Base-by-base conservation (phyloP, 257 asterid species). In the Fraxinus pennsylvanica region DNA sequence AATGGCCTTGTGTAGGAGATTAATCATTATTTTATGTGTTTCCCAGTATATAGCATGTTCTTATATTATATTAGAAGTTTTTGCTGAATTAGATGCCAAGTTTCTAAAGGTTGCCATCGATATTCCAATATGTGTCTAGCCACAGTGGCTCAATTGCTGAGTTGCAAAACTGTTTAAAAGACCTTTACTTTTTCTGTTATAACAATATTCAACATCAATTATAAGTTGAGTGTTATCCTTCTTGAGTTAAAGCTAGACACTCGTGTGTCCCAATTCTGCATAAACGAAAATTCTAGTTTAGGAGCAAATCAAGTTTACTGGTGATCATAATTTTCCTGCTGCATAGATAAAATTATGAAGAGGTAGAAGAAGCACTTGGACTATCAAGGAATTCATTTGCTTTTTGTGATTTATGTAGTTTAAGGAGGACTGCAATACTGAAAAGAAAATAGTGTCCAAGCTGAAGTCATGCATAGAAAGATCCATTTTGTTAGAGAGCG, bases 391-490 rank as follows among this genome's bases (percentile, higher is more conserved):
- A 36, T 21, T 77, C 35, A 77, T 59, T 22, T 68, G 12, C 47
- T 79, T 74, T 79, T 39, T 61, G 66, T 80, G 67, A 66, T 85
- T 43, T 72, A 61, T 88, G 84, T 84, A 96, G 99, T 96, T 96
- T 90, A 92, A 96, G 86, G 99, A 89, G 80, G 96, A 90, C 72
- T 90, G 96, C 86, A 82, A 89, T 85, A 93, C 99, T 0, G 98
- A 92, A 86, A 93, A 90, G 90, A 93, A 93, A 85, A 87, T 91
- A 68, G 92, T 84, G 32, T 84, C 96, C 61, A 94, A 81, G 89
- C 89, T 93, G 90, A 91, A 88, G 88, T 88, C 92, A 35, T 84
- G 83, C 84, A 72, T 84, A 75, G 97, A 87, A 72, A 87, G 83
- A 61, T 90, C 94, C 84, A 83, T 89, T 77, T 82, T 95, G 73